Evolutionary conservation across 352 stramenopile species (phyloP).

Genomic region (Phytopythium chamaehyphon): DNA sequence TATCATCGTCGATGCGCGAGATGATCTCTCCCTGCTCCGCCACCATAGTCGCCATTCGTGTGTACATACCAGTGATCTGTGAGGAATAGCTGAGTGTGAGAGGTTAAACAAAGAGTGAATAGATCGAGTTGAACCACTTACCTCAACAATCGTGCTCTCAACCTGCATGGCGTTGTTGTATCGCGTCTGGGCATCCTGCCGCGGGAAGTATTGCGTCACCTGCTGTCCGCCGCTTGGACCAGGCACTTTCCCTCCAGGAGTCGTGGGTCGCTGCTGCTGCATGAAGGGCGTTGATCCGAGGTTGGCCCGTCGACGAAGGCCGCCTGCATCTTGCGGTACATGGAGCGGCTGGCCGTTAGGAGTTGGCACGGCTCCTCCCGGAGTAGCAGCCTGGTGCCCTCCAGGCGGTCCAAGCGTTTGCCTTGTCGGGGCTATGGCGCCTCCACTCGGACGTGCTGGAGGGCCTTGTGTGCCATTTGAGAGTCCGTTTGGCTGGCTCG

Average conservation of each 20-base stretch:
- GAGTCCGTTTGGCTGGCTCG: not conserved
- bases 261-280: slow-evolving; percentile 51
- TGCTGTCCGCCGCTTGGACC: slow-evolving; percentile 32
- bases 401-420: too few species aligned
- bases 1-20: slow-evolving; percentile 81
- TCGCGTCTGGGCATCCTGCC: slow-evolving; percentile 66
- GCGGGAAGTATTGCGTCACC: slow-evolving; percentile 55
- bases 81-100: too few species aligned
- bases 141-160: slow-evolving; percentile 83
- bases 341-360: slow-evolving; percentile 1
- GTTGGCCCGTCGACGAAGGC: slow-evolving; percentile 62
- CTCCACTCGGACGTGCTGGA: not conserved
- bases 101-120: not conserved
- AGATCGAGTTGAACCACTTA: slow-evolving; percentile 14
- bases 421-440: not conserved
- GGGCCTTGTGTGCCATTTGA: too few species aligned
- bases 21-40: slow-evolving; percentile 79
- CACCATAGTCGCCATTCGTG: slow-evolving; percentile 80
- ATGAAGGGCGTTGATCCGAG: slow-evolving; percentile 67
- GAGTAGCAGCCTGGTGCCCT: too few species aligned
- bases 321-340: slow-evolving; percentile 13
- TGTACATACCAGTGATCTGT: slow-evolving; percentile 86
- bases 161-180: slow-evolving; percentile 76
- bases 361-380: not conserved
- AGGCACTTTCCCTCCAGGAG: slow-evolving; percentile 11